A percentile compares a stretch with the other conserved stretches of the same genome.
Conservation (phyloP, 169 alveolate species). For the Eimeria mitis region DNA sequence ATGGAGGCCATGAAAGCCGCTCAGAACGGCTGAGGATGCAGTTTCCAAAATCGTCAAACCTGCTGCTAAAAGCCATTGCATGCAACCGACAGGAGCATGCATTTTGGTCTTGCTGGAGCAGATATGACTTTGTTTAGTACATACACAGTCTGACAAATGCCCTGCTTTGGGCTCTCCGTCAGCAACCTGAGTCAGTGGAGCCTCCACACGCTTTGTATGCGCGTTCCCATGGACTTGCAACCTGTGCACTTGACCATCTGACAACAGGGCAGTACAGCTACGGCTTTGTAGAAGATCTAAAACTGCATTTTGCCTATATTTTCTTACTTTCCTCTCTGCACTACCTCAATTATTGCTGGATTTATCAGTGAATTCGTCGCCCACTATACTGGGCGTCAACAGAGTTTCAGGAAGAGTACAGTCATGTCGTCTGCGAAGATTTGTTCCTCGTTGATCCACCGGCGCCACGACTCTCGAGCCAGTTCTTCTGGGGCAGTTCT, state of each 20-base stretch:
- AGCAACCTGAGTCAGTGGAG: neutral
- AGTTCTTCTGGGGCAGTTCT: conserved; percentile 86
- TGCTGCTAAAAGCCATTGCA: neutral
- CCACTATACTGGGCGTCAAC: conserved; percentile 4
- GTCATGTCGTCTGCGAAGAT: conserved; percentile 93
- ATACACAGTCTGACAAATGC: neutral
- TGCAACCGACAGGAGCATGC: neutral
- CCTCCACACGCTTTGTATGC: neutral
- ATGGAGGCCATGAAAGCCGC: conserved; percentile 21
- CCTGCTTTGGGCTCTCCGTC: neutral
- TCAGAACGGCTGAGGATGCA: neutral
- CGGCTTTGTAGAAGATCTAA: neutral
- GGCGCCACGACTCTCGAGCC: conserved; percentile 93
- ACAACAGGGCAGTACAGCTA: neutral
- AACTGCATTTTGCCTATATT: neutral
- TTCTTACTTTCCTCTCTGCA: neutral
- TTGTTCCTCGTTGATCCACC: conserved; percentile 92
- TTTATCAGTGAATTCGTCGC: neutral
- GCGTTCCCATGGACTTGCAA: neutral
- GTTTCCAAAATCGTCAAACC: neutral
- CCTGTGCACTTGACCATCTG: conserved; percentile 11
- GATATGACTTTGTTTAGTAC: neutral
- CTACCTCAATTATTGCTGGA: neutral
- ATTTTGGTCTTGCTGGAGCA: neutral
- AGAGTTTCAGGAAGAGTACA: conserved; percentile 25